Conservation (phyloP, 139 green algal genomes). For the Picochlorum sp. region DNA sequence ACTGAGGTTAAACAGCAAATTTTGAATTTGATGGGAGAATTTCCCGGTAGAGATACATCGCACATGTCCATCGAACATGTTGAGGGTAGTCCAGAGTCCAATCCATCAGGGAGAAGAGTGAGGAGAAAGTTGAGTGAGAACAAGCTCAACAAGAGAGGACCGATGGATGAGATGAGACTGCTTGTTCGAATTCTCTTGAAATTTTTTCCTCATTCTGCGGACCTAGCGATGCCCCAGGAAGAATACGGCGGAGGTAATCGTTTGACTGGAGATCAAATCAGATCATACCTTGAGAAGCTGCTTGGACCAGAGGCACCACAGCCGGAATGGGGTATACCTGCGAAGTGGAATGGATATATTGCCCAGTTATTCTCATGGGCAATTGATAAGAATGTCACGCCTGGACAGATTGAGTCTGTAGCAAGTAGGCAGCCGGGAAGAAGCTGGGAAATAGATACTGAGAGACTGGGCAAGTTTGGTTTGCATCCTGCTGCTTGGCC, state of each 20-base stretch:
- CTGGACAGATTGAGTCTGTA: constrained; percentile 40
- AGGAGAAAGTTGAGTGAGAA: neutral
- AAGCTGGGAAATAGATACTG: constrained; percentile 66
- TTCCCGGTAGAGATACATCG: neutral
- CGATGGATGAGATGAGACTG: constrained; percentile 89
- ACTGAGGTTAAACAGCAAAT: too few relatives aligned
- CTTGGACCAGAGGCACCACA: constrained; percentile 59
- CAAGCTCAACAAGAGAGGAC: constrained; percentile 42
- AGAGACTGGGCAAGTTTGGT: constrained; percentile 48
- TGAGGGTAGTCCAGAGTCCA: too few relatives aligned
- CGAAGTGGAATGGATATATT: constrained; percentile 63
- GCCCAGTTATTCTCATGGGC: constrained; percentile 62
- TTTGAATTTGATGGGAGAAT: too few relatives aligned
- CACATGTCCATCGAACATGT: neutral
- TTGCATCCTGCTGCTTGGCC: constrained; percentile 24
- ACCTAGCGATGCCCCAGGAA: constrained; percentile 27
- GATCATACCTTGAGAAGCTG: constrained; percentile 48
- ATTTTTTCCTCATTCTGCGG: constrained; percentile 48
- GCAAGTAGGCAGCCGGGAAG: constrained; percentile 62
- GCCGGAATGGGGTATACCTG: constrained; percentile 59
- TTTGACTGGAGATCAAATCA: constrained; percentile 61
- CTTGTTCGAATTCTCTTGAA: constrained; percentile 73
- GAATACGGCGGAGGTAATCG: constrained; percentile 63
- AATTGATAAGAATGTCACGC: constrained; percentile 24
- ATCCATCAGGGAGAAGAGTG: too few relatives aligned